phyloP scores from a whole-genome alignment of 148 eudicot species.

The Vaccinium macrocarpon region DNA sequence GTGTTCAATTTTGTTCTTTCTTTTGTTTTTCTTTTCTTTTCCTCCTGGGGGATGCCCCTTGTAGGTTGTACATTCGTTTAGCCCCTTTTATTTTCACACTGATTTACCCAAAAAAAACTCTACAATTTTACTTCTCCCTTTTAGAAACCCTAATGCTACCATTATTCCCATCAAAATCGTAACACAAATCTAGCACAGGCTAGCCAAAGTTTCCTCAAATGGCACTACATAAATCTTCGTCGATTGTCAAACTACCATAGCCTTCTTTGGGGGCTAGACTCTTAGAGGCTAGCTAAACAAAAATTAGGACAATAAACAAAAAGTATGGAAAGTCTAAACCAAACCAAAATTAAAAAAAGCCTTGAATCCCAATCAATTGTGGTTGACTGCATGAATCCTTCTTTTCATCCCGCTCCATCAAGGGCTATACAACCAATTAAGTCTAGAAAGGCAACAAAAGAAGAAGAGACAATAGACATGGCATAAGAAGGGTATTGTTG shows the following conservation, averaged over 20 bases:
- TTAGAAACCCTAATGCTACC: not conserved
- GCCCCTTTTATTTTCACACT: too few species aligned
- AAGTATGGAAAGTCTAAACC: not conserved
- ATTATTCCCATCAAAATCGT: not conserved
- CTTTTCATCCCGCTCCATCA: not conserved
- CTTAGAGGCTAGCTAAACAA: not conserved
- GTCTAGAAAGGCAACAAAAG: not conserved
- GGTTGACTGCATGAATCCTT: not conserved
- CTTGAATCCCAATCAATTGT: not conserved
- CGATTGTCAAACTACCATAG: not conserved
- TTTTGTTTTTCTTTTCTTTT: too few species aligned
- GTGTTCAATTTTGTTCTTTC: too few species aligned
- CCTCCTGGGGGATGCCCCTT: too few species aligned
- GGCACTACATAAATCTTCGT: not conserved
- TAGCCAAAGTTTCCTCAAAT: not conserved
- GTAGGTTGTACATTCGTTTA: too few species aligned
- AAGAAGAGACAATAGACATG: not conserved
- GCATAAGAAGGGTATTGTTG: not conserved
- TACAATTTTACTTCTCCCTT: not conserved
- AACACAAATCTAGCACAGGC: not conserved
- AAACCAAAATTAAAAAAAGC: not conserved
- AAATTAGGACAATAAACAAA: not conserved
- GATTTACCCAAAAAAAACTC: too few species aligned
- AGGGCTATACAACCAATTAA: not conserved
- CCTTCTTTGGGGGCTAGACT: not conserved